Evolutionary conservation across 805 yeast species (phyloP), one percentile per base, ranked within the genome.

Genomic region (Yamadazyma sp.): DNA sequence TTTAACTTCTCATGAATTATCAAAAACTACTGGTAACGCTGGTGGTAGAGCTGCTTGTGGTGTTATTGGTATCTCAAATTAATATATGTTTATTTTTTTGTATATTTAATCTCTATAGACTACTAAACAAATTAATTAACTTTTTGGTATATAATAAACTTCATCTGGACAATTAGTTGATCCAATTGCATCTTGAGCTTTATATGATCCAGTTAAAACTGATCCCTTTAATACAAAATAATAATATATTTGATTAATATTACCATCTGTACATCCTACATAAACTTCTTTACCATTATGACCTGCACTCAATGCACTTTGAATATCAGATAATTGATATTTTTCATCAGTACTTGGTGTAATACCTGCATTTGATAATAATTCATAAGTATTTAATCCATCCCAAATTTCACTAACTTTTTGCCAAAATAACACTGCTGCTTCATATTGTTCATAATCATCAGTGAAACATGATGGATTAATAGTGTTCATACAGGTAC

Each of bases 11-110:
- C 80, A 81, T 60, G 81, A 85, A 42, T 96, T 86, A 66, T 85
- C 95, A 46, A 76, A 84, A 70, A 87, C 83, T 73, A 88, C 96
- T 50, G 97, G 97, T 73, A 87, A 89, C 60, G 97, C 98, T 42
- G 98, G 98, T 64, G 89, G 83, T 50, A 88, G 98, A 80, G 86
- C 93, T 52, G 98, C 98, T 47, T 89, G 98, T 73, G 98, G 98
- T 73, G 96, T 89, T 58, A 88, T 89, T 72, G 97, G 97, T 47
- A 53, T 82, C 45, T 49, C 86, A 44, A 55, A 62, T 38, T 65
- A 62, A 48, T 27, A 14, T 17, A 9, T 22, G 11, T 11, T n/a
- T n/a, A n/a, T n/a, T n/a, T n/a, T n/a, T n/a, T n/a, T n/a, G n/a
- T n/a, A n/a, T n/a, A n/a, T n/a, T n/a, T n/a, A n/a, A n/a, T n/a